Conservation (phyloP, 2,329 filamentous ascomycete species). For the Pseudocercospora eumusae region DNA sequence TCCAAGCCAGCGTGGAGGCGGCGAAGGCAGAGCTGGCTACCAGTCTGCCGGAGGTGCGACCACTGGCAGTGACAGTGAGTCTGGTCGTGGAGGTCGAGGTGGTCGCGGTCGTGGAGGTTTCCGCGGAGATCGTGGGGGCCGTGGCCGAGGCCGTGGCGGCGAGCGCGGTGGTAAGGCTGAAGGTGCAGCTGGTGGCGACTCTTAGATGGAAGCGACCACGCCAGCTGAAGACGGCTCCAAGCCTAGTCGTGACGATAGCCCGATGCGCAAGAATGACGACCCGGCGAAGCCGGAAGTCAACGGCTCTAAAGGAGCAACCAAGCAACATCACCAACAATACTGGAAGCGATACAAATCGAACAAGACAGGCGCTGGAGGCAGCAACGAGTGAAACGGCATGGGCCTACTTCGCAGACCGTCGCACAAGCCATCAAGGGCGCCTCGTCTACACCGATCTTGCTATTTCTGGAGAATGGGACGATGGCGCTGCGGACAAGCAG, state of each 20-base stretch:
- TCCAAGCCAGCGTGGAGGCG: constrained; percentile 61
- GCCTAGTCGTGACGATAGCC: background rate
- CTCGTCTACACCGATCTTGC: background rate
- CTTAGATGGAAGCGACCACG: constrained; percentile 27
- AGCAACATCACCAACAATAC: background rate
- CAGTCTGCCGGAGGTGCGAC: constrained; percentile 39
- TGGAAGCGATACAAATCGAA: background rate
- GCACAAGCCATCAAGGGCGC: background rate
- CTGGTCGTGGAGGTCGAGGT: constrained; percentile 62
- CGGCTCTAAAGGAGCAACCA: background rate
- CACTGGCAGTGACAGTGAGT: constrained; percentile 66
- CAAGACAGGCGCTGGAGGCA: background rate
- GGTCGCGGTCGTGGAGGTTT: constrained; percentile 46
- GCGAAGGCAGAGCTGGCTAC: constrained; percentile 37
- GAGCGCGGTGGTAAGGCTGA: constrained; percentile 36
- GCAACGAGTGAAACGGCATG: background rate
- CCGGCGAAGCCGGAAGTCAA: background rate
- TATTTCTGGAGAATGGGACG: constrained; percentile 9
- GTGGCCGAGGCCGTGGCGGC: constrained; percentile 39
- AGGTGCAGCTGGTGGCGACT: constrained; percentile 35
- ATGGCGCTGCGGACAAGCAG: constrained; percentile 13
- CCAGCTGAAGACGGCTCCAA: background rate
- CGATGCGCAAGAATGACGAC: background rate
- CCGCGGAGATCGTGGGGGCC: constrained; percentile 54
- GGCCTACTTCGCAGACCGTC: background rate